Base-by-base conservation (phyloP, 179 eudicot genomes). In the Pouteria campechiana region DNA sequence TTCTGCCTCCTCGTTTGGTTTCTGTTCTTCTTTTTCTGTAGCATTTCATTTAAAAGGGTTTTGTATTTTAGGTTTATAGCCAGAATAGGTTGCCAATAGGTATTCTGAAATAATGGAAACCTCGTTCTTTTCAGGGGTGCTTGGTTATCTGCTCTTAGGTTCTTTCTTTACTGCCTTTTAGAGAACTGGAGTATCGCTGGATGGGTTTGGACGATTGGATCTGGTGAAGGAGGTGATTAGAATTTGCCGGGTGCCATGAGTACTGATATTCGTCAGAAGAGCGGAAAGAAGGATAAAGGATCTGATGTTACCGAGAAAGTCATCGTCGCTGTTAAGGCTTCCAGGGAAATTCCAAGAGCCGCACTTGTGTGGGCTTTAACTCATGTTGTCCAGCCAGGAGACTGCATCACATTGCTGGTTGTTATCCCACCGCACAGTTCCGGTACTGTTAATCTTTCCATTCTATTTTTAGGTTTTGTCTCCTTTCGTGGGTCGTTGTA, bases 321-420 rank as follows among this genome's bases (percentile, higher is more conserved):
- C 5, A 58, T 92, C 29, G 99, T 92, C 29, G 99, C 94, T 33
- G 99, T 87, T 6, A 92, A 87, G 72, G 96, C 99, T 10, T 67
- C 96, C 14, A 87, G 74, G 49, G 99, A 87, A 46, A 77, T 92
- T 1, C 83, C 94, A 9, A 92, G 75, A 37, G 60, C 79, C 29
- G 99, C 93, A 15, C 68, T 92, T 10, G 67, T 92, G 38, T 92
- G 99, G 99, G 94, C 99, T 38, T 64, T 92, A 61, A 83, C 76
- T 72, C 99, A 92, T 70, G 96, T 92, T 61, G 96, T 80, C 61
- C 99, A 92, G 51, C 99, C 99, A 41, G 96, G 93, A 30, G 86
- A 92, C 56, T 87, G 86, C 53, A 83, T 92, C 32, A 79, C 86
- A 7, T 55, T 92, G 31, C 78, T 92, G 46, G 99, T 88, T 25